Base-by-base conservation (phyloP, 2,329 filamentous ascomycete species). In the Aspergillus unguis region DNA sequence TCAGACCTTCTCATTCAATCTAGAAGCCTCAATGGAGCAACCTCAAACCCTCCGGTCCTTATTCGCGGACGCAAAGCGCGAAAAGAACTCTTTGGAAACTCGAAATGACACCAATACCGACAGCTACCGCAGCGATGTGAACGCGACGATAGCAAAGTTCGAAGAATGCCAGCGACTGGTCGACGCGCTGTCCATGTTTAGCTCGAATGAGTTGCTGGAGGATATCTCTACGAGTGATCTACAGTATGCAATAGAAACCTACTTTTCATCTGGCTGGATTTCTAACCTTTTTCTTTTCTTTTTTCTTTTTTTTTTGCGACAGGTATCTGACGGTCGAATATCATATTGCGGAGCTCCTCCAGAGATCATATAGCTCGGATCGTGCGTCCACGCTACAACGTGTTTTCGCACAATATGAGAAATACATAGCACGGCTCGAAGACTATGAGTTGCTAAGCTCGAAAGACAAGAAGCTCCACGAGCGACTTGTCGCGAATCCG, bases 191-290 rank as follows among this genome's bases (percentile, higher is more conserved):
- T 86, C 88, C 0, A 78, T 99, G 48, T 97, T 97, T 80, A 96
- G 90, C 61, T 80, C 85, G 33, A 99, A 99, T 72, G 94, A 99
- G 71, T 81, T 83, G 1, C 73, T 92, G 36, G 94, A 99, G 56
- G 94, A 99, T 73, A 76, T 96, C 31, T 78, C 88, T 10, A 95
- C 92, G 1, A 80, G 81, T n/a, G 86, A 95, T 65, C 75, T 99
- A 31, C 90, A 90, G 74, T 95, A 76, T 71, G 61, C 2, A 9
- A 25, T 28, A 3, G 26, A 17, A 17, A 17, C 17, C 17, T 17
- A 17, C 17, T 17, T 17, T 17, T 17, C 17, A 17, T 17, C 17
- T 17, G 17, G 17, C 17, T 17, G 17, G 17, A 17, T 17, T 17
- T 17, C 17, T 70, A 56, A 71, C 28, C 4, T 52, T 33, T 42